Evolutionary conservation across 2,329 filamentous ascomycete genomes (phyloP).

Genomic region (Sporothrix humicola): DNA sequence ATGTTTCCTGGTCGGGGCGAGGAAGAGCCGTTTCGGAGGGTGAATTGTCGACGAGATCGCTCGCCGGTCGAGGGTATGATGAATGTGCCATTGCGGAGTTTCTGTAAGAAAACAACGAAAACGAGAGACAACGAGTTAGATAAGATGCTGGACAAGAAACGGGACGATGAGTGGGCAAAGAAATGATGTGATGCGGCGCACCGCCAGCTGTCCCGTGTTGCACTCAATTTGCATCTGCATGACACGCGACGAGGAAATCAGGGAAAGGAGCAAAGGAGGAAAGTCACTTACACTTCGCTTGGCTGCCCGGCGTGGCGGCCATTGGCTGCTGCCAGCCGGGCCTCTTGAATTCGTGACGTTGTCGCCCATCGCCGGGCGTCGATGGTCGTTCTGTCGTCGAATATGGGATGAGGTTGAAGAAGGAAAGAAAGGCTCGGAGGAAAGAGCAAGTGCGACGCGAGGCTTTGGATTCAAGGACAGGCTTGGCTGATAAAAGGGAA

Average conservation of each 20-base stretch:
- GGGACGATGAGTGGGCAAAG: neutral
- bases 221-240: constrained; percentile 16
- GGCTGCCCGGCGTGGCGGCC: constrained; percentile 53
- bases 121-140: neutral
- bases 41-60: constrained; percentile 79
- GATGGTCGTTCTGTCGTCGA: constrained; percentile 15
- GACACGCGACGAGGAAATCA: neutral
- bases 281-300: constrained; percentile 52
- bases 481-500: neutral
- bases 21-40: constrained; percentile 61
- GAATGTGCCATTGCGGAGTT: constrained; percentile 84
- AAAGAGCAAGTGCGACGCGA: constrained; percentile 20
- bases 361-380: constrained; percentile 43
- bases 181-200: neutral
- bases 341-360: constrained; percentile 29
- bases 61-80: constrained; percentile 87
- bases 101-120: constrained; percentile 49
- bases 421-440: constrained; percentile 3
- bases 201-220: constrained; percentile 16
- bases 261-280: constrained; percentile 5
- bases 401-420: neutral
- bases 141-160: neutral
- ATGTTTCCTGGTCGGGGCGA: constrained; percentile 40
- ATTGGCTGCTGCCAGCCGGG: constrained; percentile 42
- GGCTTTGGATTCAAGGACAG: constrained; percentile 20